Evolutionary conservation across 2,329 filamentous ascomycete species (phyloP), one percentile per base, ranked within the genome.

Genomic region (Parastagonospora avenae): DNA sequence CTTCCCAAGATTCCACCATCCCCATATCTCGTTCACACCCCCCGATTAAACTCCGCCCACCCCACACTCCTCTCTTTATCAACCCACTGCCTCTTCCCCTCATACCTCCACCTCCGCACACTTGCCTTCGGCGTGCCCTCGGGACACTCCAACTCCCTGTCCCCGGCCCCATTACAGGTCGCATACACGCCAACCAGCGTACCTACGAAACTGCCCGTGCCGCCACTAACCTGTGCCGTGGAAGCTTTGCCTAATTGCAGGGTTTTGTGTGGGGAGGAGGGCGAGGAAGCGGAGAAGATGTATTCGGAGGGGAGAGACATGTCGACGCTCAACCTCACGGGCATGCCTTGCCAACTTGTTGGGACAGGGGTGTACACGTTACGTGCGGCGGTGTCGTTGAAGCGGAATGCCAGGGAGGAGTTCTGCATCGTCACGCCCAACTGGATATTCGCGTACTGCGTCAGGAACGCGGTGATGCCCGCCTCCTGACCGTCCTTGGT

Each of bases 391-490:
- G 72, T 55, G 29, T 70, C 59, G 51, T 76, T 74, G 59, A 78
- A 79, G 30, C 77, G 73, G 27, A 80, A 65, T 32, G 78, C 73
- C 2, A 62, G 61, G 31, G 47, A 29, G 8, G 24, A 14, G 24
- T 47, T 44, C 12, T 43, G 14, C 4, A 31, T 44, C 24, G 68
- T 66, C 6, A 75, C 48, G 11, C 70, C 69, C 9, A 84, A 67
- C 37, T 83, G 77, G 10, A 82, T 68, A 42, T 84, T 80, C 45
- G 82, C 77, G 46, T 77, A 75, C 57, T 84, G 60, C 1, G 79
- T 82, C 19, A 85, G 66, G 58, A 85, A 84, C 0, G 76, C 74
- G 0, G 77, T 79, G 1, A 84, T 68, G 0, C 82, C 82, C 1
- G 81, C 79, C 57, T 85, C 82, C 45, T 81, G 74, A 0, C 76